Base-by-base conservation (phyloP, 495 filamentous ascomycete genomes). In the Penicillium coffeae region DNA sequence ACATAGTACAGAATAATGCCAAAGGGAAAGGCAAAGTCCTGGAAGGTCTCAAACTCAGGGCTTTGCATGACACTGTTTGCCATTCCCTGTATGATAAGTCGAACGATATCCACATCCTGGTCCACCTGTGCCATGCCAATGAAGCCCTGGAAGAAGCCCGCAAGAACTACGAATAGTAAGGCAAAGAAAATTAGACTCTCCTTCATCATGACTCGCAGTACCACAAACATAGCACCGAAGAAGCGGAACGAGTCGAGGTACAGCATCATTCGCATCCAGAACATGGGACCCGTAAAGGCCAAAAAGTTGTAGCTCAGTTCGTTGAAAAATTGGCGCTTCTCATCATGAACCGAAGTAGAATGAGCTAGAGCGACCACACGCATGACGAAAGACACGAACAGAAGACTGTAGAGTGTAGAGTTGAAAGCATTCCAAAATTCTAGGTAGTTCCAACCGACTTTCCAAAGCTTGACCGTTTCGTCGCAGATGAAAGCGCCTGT, bases 151-250 rank as follows among this genome's bases (percentile, higher is more conserved):
- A 96, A 74, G 69, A 98, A 98, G 14, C 93, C 93, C 37, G 92
- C 66, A 35, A 95, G 70, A 42, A 98, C 85, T 41, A 96, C 83
- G 41, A 84, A 70, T 4, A 98, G 79, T n/a, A 98, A 77, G 6
- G 90, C 88, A 57, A 98, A 98, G 76, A 98, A 98, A 53, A 97
- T 96, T 45, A 98, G 69, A 47, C 88, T 94, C 63, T 98, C 93
- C 58, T 91, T 89, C 93, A 98, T 97, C 94, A 98, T 97, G 42
- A 97, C 90, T 59, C 96, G 90, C 27, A 98, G 72, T 3, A 98
- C 88, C 7, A 97, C 91, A 27, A 98, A 77, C 94, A 98, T 97
- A 42, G 89, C 89, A 36, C 93, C 93, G 54, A 98, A 97, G 76
- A 98, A 98, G 50, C 87, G 85, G 71, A 93, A 89, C 0, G 83